A percentile compares a stretch with the other conserved stretches of the same genome.
Conservation (phyloP, 352 stramenopile species). For the Phytophthora colocasiae region DNA sequence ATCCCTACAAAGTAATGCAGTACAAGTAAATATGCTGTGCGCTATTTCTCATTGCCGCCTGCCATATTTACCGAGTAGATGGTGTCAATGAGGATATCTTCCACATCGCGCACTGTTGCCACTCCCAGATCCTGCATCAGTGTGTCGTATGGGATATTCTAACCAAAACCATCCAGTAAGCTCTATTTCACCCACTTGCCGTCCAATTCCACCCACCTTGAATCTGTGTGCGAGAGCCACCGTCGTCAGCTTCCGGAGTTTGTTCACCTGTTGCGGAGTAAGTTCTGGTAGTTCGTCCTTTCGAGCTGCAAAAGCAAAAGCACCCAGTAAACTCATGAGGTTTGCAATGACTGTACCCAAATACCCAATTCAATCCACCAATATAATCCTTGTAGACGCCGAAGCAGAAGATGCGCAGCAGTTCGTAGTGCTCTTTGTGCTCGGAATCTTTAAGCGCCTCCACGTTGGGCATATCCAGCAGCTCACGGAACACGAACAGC, state of each 20-base stretch:
- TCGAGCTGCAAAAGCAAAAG: slow-evolving; percentile 39
- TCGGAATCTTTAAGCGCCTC: slow-evolving; percentile 80
- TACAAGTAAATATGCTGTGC: not conserved
- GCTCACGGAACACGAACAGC: slow-evolving; percentile 94
- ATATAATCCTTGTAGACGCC: slow-evolving; percentile 89
- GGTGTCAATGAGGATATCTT: slow-evolving; percentile 94
- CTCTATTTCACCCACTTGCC: not conserved
- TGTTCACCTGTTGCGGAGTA: slow-evolving; percentile 76
- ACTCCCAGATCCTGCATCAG: slow-evolving; percentile 85
- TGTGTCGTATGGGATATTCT: slow-evolving; percentile 86
- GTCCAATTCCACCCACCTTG: slow-evolving; percentile 53
- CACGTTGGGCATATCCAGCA: slow-evolving; percentile 92
- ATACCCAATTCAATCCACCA: slow-evolving; percentile 40
- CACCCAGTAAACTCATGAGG: not conserved
- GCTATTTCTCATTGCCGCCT: not conserved
- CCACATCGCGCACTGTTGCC: slow-evolving; percentile 83
- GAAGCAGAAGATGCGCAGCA: slow-evolving; percentile 93
- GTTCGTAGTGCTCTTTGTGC: slow-evolving; percentile 76
- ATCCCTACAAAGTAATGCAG: slow-evolving; percentile 47
- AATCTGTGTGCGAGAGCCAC: slow-evolving; percentile 85
- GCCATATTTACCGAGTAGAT: slow-evolving; percentile 88
- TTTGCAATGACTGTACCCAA: not conserved
- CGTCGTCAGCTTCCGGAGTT: slow-evolving; percentile 91
- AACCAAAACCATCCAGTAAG: slow-evolving; percentile 4
- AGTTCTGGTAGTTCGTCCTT: slow-evolving; percentile 72